A percentile compares a stretch with the other conserved stretches of the same genome.
These are phyloP conservation scores for Acacia acuminata DNA, from an alignment of 306 rosid genomes.

Conservation along the genomic window DNA sequence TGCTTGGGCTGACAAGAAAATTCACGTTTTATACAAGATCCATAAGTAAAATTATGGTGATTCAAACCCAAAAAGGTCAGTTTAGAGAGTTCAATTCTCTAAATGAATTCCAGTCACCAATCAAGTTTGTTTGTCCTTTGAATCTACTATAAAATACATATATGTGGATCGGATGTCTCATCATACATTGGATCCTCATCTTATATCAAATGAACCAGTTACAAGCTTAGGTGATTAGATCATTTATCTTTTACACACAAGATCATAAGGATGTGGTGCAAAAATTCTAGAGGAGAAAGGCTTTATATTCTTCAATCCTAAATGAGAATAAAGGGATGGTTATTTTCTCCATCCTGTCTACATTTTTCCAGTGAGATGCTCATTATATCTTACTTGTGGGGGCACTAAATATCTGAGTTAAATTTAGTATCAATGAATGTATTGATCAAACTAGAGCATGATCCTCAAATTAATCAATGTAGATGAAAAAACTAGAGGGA, in stretches of 20 bases:
- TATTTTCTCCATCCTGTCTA: not conserved
- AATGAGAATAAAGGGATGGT: not conserved
- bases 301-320: not conserved
- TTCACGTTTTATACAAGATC: not conserved
- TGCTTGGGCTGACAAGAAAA: not conserved
- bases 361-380: conserved; percentile 3
- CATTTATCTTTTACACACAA: not conserved
- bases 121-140: not conserved
- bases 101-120: not conserved
- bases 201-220: conserved; percentile 5
- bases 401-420: not conserved
- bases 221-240: not conserved
- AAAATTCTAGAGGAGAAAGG: not conserved
- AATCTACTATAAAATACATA: not conserved
- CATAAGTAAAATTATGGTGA: not conserved
- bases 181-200: conserved; percentile 1
- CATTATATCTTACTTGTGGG: not conserved
- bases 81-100: not conserved
- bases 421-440: not conserved
- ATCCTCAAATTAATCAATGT: conserved; percentile 11
- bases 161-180: not conserved
- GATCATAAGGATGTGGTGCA: not conserved
- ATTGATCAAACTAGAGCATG: not conserved
- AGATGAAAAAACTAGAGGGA: conserved; percentile 25
- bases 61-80: not conserved